phyloP scores from a whole-genome alignment of 768 basidiomycete species.

The Phlebiopsis flavidoalba region DNA sequence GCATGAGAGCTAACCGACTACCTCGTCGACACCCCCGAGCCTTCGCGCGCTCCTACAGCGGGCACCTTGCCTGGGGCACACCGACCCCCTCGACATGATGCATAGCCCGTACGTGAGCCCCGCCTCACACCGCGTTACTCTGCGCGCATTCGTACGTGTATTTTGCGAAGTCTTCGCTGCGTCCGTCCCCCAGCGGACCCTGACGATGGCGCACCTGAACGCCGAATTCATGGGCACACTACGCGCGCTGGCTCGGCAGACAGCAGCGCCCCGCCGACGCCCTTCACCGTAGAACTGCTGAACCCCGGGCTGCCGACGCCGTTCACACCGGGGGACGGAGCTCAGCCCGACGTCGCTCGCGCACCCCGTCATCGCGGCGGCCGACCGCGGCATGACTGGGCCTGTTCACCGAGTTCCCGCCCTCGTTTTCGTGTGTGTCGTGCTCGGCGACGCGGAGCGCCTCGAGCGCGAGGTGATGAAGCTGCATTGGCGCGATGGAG shows the following conservation, averaged over 20 bases:
- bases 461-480: constrained; percentile 42
- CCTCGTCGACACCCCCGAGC: constrained; percentile 48
- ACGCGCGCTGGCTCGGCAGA: constrained; percentile 17
- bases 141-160: constrained; percentile 29
- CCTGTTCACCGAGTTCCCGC: constrained; percentile 43
- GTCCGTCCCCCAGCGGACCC: constrained; percentile 22
- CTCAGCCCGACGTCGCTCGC: constrained; percentile 20
- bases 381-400: constrained; percentile 33
- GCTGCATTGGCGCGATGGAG: constrained; percentile 30
- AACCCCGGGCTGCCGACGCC: constrained; percentile 2
- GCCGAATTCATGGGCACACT: constrained; percentile 16
- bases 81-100: constrained; percentile 28
- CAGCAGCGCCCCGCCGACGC: constrained; percentile 14
- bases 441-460: constrained; percentile 48
- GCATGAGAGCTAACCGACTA: constrained; percentile 44
- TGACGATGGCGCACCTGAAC: constrained; percentile 22
- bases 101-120: constrained; percentile 31
- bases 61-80: constrained; percentile 49
- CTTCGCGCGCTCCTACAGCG: constrained; percentile 45
- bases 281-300: constrained; percentile 10
- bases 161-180: constrained; percentile 22
- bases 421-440: constrained; percentile 36
- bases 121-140: constrained; percentile 27
- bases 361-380: constrained; percentile 21
- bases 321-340: constrained; percentile 3